These are phyloP conservation scores for Paragyromitra xinjiangensis DNA, from an alignment of 495 filamentous ascomycete species.

Conservation along the genomic window DNA sequence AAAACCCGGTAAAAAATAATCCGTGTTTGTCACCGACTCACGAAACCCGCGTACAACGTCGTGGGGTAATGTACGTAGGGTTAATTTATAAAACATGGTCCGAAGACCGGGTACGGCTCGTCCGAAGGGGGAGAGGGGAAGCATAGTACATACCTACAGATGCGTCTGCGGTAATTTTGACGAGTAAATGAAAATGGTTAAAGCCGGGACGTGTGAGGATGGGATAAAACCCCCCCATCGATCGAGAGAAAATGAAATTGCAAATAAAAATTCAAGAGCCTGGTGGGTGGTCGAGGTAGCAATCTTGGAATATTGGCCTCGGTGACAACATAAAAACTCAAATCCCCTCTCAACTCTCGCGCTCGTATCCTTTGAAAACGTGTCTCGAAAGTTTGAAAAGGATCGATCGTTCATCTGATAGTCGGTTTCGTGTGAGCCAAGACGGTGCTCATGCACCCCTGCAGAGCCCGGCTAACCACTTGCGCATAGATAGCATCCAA, in stretches of 20 bases:
- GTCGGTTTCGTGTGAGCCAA: constrained; percentile 27
- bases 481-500: constrained; percentile 14
- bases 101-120: constrained; percentile 15
- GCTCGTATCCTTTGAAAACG: neutral
- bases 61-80: constrained; percentile 21
- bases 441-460: constrained; percentile 9
- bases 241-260: constrained; percentile 26
- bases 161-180: constrained; percentile 38
- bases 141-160: neutral
- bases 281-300: neutral
- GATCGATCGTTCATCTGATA: constrained; percentile 31
- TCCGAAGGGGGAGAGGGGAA: neutral
- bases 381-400: constrained; percentile 27
- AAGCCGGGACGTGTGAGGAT: constrained; percentile 3
- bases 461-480: constrained; percentile 33
- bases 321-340: constrained; percentile 45
- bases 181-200: constrained; percentile 36
- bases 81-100: constrained; percentile 18
- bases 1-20: constrained; percentile 37
- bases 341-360: constrained; percentile 18
- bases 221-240: neutral
- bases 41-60: constrained; percentile 27
- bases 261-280: constrained; percentile 19
- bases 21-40: constrained; percentile 38
- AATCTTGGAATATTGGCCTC: constrained; percentile 1